Evolutionary conservation across 1,139 yeast species (phyloP), one percentile per base, ranked within the genome.

Genomic region (Geotrichum cucujoidarum): DNA sequence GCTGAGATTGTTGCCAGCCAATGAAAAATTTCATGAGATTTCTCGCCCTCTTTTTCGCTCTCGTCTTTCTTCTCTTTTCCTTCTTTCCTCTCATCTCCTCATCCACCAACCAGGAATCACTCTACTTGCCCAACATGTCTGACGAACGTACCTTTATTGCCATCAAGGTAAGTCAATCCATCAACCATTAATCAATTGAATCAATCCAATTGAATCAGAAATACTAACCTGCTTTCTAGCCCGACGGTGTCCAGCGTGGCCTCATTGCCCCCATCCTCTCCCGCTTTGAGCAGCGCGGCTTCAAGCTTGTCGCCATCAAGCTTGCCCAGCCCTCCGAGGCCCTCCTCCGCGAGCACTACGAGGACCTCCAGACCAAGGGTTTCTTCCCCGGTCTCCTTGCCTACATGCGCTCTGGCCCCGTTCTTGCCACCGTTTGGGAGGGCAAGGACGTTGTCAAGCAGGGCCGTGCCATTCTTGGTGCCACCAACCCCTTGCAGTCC

Each of bases 181-280:
- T 30, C 17, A 13, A 6, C 17, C 13, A 4, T 8, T n/a, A 6
- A 6, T 7, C 32, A 29, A n/a, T 16, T 13, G 2, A 11, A n/a
- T 32, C 27, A 11, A 17, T 20, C 30, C 32, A n/a, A n/a, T 3
- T 31, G 4, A 30, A 11, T 21, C 14, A 27, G 11, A 25, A 13
- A 13, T 31, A 8, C 17, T 31, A 35, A 13, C 38, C 20, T 31
- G 10, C 10, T 24, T 24, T 40, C 22, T 46, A 68, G 78, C 99
- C 99, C 75, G 99, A 92, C 75, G 99, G 97, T 76, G 98, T 92
- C 80, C 97, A 92, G 80, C 89, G 99, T 78, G 97, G 97, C 58
- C 81, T 94, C 71, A 77, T 90, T 74, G 75, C 95, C 69, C 77
- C 86, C 63, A 90, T 94, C 77, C 70, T 94, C 63, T 78, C 84